Conservation (phyloP, 1,139 yeast genomes). For the Pneumocystis canis region DNA sequence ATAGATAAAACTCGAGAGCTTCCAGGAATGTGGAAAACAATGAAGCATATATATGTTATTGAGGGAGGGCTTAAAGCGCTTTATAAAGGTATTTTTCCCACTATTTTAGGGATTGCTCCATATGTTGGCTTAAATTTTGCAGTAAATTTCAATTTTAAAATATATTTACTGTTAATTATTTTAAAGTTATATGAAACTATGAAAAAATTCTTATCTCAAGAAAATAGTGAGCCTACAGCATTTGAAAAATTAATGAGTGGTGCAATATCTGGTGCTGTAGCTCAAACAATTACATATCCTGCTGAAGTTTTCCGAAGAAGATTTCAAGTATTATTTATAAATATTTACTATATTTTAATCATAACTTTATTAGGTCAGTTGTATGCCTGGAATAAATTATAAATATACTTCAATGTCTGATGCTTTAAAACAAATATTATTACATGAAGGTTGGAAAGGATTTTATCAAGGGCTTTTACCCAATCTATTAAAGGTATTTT, state of each 20-base stretch:
- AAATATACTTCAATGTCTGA: constrained; percentile 34
- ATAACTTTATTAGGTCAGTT: constrained; percentile 25
- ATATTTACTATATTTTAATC: not conserved
- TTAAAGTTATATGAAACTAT: constrained; percentile 50
- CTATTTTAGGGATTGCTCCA: constrained; percentile 88
- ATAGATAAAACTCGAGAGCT: constrained; percentile 17
- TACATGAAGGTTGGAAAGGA: constrained; percentile 30
- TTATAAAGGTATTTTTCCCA: constrained; percentile 76
- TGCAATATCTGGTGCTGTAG: constrained; percentile 77
- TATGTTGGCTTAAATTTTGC: constrained; percentile 89
- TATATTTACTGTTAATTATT: not conserved
- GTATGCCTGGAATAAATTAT: constrained; percentile 58
- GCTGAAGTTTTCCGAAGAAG: constrained; percentile 76
- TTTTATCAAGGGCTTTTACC: constrained; percentile 82
- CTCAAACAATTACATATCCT: constrained; percentile 72
- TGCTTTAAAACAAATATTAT: constrained; percentile 2
- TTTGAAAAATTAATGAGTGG: constrained; percentile 59
- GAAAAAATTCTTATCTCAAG: constrained; percentile 37
- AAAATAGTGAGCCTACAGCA: constrained; percentile 27
- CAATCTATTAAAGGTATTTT: constrained; percentile 77
- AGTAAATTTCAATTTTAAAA: constrained; percentile 15
- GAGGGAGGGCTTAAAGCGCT: constrained; percentile 77
- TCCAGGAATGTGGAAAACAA: constrained; percentile 54
- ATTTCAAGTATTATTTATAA: constrained; percentile 47
- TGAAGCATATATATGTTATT: constrained; percentile 42